A percentile compares a stretch with the other conserved stretches of the same genome.
phyloP scores from a whole-genome alignment of 805 yeast species.

The Cyberlindnera lachancei region DNA sequence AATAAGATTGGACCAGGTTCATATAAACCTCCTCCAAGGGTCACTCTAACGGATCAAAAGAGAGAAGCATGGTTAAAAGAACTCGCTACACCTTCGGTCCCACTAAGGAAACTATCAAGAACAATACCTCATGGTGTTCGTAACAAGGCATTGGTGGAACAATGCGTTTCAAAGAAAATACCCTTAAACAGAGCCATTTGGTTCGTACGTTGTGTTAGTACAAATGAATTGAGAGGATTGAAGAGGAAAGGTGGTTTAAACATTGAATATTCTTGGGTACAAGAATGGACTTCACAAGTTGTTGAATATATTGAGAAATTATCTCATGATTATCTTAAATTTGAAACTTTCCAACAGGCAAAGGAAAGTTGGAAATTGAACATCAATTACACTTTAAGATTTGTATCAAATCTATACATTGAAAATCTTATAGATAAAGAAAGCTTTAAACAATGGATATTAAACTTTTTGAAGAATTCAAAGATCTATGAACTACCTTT shows the following conservation, averaged over 20 bases:
- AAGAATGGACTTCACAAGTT: slow-evolving; percentile 88
- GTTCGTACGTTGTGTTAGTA: slow-evolving; percentile 83
- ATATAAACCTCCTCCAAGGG: slow-evolving; percentile 80
- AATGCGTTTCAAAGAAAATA: slow-evolving; percentile 55
- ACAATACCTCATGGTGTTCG: slow-evolving; percentile 89
- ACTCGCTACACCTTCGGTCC: slow-evolving; percentile 58
- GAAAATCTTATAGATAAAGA: slow-evolving; percentile 60
- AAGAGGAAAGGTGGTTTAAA: slow-evolving; percentile 37
- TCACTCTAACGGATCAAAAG: slow-evolving; percentile 82
- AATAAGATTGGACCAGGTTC: slow-evolving; percentile 42
- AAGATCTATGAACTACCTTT: slow-evolving; percentile 37
- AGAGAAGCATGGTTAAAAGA: slow-evolving; percentile 82
- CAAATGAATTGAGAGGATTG: slow-evolving; percentile 61
- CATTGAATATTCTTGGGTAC: slow-evolving; percentile 61
- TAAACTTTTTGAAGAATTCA: slow-evolving; percentile 40
- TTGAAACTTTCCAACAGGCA: slow-evolving; percentile 22
- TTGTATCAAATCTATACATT: slow-evolving; percentile 57
- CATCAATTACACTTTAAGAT: slow-evolving; percentile 52
- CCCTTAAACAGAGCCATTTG: slow-evolving; percentile 83
- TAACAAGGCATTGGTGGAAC: slow-evolving; percentile 66
- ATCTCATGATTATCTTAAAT: slow-evolving; percentile 25
- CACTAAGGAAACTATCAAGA: slow-evolving; percentile 60
- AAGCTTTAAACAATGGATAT: slow-evolving; percentile 55
- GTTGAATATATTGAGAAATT: slow-evolving; percentile 43
- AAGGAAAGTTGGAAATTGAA: slow-evolving; percentile 44